Percentiles rank a stretch among this genome's conserved stretches.
Evolutionary conservation across 1,139 yeast genomes (phyloP).

Genomic region (Pneumocystis canis): DNA sequence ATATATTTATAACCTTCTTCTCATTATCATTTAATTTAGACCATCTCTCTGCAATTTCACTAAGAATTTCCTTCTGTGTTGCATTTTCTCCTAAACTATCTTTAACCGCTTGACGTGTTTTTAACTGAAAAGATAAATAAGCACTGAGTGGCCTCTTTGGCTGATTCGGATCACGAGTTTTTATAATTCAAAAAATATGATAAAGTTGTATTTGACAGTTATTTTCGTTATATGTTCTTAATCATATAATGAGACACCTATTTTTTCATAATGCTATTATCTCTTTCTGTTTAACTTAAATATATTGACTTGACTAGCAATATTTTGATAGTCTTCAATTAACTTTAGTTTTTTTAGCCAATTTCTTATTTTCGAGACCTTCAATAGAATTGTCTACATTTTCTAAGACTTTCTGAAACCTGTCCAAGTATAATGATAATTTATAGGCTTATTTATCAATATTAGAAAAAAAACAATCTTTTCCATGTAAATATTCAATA

Average conservation of each 20-base stretch:
- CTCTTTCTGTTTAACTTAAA: too few relatives aligned
- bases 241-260: too few relatives aligned
- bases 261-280: too few relatives aligned
- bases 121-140: slow-evolving; percentile 57
- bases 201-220: too few relatives aligned
- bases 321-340: too few relatives aligned
- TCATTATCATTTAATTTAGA: slow-evolving; percentile 49
- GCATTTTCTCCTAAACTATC: slow-evolving; percentile 46
- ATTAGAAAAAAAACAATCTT: not conserved
- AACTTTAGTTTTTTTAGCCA: too few relatives aligned
- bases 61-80: slow-evolving; percentile 61
- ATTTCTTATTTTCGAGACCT: too few relatives aligned
- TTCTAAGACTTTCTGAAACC: too few relatives aligned
- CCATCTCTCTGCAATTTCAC: slow-evolving; percentile 69
- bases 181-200: too few relatives aligned
- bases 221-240: too few relatives aligned
- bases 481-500: not conserved
- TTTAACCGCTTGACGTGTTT: slow-evolving; percentile 30
- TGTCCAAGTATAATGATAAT: not conserved
- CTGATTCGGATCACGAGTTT: slow-evolving; percentile 42
- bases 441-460: not conserved
- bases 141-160: slow-evolving; percentile 56
- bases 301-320: too few relatives aligned
- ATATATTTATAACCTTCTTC: slow-evolving; percentile 28
- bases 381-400: too few relatives aligned